phyloP scores from a whole-genome alignment of 805 yeast species.

The Candida rishiriensis region DNA sequence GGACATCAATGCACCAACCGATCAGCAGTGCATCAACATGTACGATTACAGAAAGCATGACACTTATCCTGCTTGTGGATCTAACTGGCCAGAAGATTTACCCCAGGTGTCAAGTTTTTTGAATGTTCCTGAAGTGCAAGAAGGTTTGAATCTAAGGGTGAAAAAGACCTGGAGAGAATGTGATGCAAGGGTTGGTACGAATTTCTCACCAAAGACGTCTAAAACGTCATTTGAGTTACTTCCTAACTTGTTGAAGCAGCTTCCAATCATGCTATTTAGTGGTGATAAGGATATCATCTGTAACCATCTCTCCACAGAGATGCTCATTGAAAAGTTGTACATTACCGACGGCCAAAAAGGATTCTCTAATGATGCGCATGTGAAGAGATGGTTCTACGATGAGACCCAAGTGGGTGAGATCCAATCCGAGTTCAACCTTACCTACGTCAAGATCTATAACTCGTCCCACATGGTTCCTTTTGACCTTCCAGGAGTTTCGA shows the following conservation, averaged over 20 bases:
- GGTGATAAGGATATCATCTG: slow-evolving; percentile 91
- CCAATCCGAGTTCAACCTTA: slow-evolving; percentile 58
- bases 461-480: slow-evolving; percentile 95
- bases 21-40: slow-evolving; percentile 68
- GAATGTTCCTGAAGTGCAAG: slow-evolving; percentile 38
- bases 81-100: slow-evolving; percentile 82
- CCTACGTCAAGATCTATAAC: slow-evolving; percentile 67
- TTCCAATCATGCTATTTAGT: slow-evolving; percentile 69
- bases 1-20: slow-evolving; percentile 20
- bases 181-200: slow-evolving; percentile 48
- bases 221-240: slow-evolving; percentile 60
- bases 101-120: slow-evolving; percentile 47
- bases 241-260: slow-evolving; percentile 55
- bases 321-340: slow-evolving; percentile 50
- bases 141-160: slow-evolving; percentile 45
- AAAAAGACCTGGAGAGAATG: slow-evolving; percentile 71
- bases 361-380: slow-evolving; percentile 32
- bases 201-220: slow-evolving; percentile 48
- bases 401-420: slow-evolving; percentile 35
- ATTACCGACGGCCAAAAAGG: slow-evolving; percentile 63
- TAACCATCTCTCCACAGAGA: slow-evolving; percentile 72
- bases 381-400: slow-evolving; percentile 42
- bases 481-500: slow-evolving; percentile 65
- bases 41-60: slow-evolving; percentile 74
- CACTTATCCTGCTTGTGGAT: slow-evolving; percentile 80